Base-by-base conservation (phyloP, 495 filamentous ascomycete species). In the Rhizodiscina lignyota region DNA sequence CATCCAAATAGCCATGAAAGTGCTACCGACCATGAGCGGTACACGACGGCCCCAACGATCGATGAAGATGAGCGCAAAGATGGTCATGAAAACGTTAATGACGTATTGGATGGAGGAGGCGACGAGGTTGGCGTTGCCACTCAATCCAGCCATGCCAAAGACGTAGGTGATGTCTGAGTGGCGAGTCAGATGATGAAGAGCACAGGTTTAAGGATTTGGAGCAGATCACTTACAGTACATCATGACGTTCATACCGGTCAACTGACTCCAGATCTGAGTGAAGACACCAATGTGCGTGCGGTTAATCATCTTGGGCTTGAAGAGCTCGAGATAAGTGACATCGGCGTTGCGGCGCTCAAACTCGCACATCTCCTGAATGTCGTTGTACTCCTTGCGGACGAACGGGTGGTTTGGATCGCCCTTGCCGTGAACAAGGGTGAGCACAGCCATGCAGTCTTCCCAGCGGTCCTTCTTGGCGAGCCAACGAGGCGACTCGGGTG, bases 211-310 rank as follows among this genome's bases (percentile, higher is more conserved):
- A 35, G 4, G 13, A 11, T 6, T 38, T 36, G 26, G 4, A 34
- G 4, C 4, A 13, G 8, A 6, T 29, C 21, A 33, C 38, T 28
- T 18, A 40, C 24, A 58, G 45, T 71, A 69, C 70, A 83, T 83
- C 78, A 85, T 85, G 10, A 83, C 78, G 49, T 84, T 86, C 75
- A 83, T 83, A 11, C 82, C 82, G 0, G 78, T 81, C 15, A 87
- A 60, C 47, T 89, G 82, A 19, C 72, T 74, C 82, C 82, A 87
- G 49, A 89, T 78, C 51, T 86, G 82, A 0, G 73, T 79, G 45
- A 83, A 83, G 30, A 86, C 45, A 34, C 81, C 79, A 43, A 83
- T 72, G 35, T 70, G 62, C 20, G 77, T 80, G 10, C 77, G 70
- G 55, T 81, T 81, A 49, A 83, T 59, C 77, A 85, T 84, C 27